Base-by-base conservation (phyloP, 495 filamentous ascomycete genomes). In the Penicillium longicatenatum region DNA sequence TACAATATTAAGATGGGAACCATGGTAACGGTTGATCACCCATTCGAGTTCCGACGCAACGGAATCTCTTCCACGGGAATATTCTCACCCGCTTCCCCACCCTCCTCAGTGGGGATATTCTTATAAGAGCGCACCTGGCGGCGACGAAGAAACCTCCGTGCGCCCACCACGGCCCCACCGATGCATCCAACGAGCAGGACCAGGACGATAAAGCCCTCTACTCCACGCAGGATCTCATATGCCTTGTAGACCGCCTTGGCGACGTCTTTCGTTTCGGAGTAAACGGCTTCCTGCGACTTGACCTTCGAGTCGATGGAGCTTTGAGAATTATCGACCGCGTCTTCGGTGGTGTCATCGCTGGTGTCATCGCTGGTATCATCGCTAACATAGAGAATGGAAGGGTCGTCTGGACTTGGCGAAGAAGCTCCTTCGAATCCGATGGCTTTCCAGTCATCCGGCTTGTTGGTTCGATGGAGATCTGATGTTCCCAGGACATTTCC, bases 371-470 rank as follows among this genome's bases (percentile, higher is more conserved):
- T 12, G 14, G 7, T 19, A 2, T 43, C 21, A 12, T 20, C 35
- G 6, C 22, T 21, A 14, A 39, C 16, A 37, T 35, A 51, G 0
- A 45, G 39, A 17, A 31, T 21, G 16, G 26, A 45, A 4, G 63
- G 63, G 26, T 66, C 54, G 11, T 58, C 48, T 4, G 63, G 59
- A 3, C 12, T 41, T 1, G 63, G 63, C n/a, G 21, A 29, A 2
- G 33, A 30, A 3, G 41, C 12, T 9, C 50, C 57, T 19, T 33
- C 33, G 12, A 63, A 63, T 6, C 63, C 63, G 22, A 57, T 45
- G 2, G 55, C 44, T 6, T 54, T 46, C 65, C 65, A 68, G 44
- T 59, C 31, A 22, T 39, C 41, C n/a, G 66, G 66, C 10, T 20
- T 26, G 2, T 59, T 41, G n/a, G 57, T 54, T 7, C 66, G 66